phyloP scores from a whole-genome alignment of 202 grass and related monocot species.

The Dendrocalamus latiflorus region DNA sequence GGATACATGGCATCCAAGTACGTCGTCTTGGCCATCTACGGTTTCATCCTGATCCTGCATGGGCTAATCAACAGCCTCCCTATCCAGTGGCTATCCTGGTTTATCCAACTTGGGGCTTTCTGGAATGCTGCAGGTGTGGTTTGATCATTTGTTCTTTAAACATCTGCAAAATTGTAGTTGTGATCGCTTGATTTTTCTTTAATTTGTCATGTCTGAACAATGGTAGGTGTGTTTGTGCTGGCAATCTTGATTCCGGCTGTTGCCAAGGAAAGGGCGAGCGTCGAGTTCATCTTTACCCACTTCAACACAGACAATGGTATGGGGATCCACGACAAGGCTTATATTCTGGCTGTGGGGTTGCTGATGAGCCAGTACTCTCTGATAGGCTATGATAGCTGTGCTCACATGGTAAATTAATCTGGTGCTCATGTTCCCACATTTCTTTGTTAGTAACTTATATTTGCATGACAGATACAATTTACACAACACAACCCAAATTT shows the following conservation, averaged over 20 bases:
- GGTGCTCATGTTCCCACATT: neutral
- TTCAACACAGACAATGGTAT: conserved; percentile 63
- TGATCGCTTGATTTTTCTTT: neutral
- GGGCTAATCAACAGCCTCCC: conserved; percentile 79
- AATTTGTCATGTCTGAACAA: neutral
- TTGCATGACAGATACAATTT: neutral
- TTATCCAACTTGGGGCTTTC: conserved; percentile 56
- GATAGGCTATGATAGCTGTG: conserved; percentile 67
- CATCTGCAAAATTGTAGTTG: neutral
- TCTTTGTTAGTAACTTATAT: neutral
- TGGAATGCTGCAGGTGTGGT: conserved; percentile 59
- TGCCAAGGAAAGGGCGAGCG: conserved; percentile 47
- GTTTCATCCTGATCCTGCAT: conserved; percentile 42
- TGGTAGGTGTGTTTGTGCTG: conserved; percentile 47
- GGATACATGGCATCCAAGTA: conserved; percentile 77
- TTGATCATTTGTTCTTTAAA: neutral
- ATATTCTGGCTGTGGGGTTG: conserved; percentile 71
- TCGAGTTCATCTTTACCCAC: conserved; percentile 70
- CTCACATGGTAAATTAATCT: conserved; percentile 56
- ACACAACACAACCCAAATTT: neutral
- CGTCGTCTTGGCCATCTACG: conserved; percentile 56
- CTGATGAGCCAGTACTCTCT: conserved; percentile 73
- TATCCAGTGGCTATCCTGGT: conserved; percentile 56
- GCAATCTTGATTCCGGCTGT: conserved; percentile 56
- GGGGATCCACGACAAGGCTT: conserved; percentile 55